These are phyloP conservation scores for Skeletonema costatum DNA, from an alignment of 108 stramenopile species.

Conservation along the genomic window DNA sequence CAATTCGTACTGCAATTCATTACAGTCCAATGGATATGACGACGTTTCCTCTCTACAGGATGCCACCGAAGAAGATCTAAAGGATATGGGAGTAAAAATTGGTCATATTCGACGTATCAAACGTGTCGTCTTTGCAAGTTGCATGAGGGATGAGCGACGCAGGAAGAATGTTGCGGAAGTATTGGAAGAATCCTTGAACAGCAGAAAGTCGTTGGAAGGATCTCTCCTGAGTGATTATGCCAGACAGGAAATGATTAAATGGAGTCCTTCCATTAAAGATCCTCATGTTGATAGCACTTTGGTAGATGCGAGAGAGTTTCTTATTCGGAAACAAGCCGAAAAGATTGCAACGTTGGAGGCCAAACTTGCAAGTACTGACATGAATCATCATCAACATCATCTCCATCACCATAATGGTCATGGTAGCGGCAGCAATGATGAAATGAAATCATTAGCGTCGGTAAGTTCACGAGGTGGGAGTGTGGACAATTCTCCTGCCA, in stretches of 20 bases:
- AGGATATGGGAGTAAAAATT: slow-evolving; percentile 49
- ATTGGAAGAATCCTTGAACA: slow-evolving; percentile 5
- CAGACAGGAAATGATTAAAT: slow-evolving; percentile 28
- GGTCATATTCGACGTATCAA: slow-evolving; percentile 55
- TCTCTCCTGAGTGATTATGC: slow-evolving; percentile 48
- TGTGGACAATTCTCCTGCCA: slow-evolving; percentile 45
- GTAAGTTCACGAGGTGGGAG: slow-evolving; percentile 35
- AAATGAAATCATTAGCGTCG: neutral
- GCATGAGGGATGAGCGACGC: slow-evolving; percentile 29
- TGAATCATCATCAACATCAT: neutral
- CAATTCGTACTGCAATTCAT: slow-evolving; percentile 29
- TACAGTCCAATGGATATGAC: slow-evolving; percentile 53
- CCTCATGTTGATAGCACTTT: slow-evolving; percentile 8
- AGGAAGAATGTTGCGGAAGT: slow-evolving; percentile 9
- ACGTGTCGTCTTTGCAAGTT: slow-evolving; percentile 38
- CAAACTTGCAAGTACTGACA: slow-evolving; percentile 33
- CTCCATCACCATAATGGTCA: neutral
- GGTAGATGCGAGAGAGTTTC: slow-evolving; percentile 27
- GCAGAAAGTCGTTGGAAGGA: slow-evolving; percentile 17
- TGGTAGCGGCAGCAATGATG: neutral
- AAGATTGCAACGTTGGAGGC: slow-evolving; percentile 52
- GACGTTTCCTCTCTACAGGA: slow-evolving; percentile 49
- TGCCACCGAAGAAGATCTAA: slow-evolving; percentile 49
- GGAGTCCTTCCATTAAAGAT: slow-evolving; percentile 25
- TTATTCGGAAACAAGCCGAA: slow-evolving; percentile 50